A percentile compares a stretch with the other conserved stretches of the same genome.
These are phyloP conservation scores for Fusarium keratoplasticum DNA, from an alignment of 2,329 filamentous ascomycete species.

Conservation along the genomic window DNA sequence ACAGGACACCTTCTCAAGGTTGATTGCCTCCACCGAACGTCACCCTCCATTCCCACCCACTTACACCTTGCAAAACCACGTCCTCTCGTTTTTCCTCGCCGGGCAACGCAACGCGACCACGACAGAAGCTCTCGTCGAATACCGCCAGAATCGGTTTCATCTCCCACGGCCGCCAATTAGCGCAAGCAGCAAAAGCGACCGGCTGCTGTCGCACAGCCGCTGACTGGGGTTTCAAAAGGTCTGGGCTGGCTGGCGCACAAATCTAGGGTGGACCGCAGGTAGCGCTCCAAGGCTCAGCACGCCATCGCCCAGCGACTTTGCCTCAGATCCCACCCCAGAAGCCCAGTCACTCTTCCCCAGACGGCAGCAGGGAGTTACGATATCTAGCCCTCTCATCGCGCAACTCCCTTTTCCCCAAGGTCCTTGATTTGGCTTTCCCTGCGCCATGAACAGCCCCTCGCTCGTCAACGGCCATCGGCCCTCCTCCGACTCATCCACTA, in stretches of 20 bases:
- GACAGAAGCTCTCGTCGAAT: conserved; percentile 6
- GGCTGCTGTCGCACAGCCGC: conserved; percentile 22
- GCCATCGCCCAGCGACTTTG: conserved; percentile 45
- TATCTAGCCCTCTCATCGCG: conserved; percentile 46
- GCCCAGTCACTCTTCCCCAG: conserved; percentile 37
- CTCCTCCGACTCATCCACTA: conserved; percentile 32
- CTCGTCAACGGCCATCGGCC: conserved; percentile 43
- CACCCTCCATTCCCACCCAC: conserved; percentile 21
- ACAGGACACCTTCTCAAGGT: conserved; percentile 14
- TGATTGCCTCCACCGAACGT: conserved; percentile 33
- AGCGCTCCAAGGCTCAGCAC: conserved; percentile 39
- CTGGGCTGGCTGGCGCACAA: conserved; percentile 23
- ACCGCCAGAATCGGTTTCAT: conserved; percentile 14
- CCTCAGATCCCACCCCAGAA: conserved; percentile 40
- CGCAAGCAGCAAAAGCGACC: conserved; percentile 19
- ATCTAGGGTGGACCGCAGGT: conserved; percentile 35
- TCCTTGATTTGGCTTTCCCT: conserved; percentile 28
- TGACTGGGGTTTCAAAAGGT: conserved; percentile 32
- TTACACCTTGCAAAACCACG: conserved; percentile 8
- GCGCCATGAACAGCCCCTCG: conserved; percentile 42
- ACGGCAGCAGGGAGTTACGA: conserved; percentile 41
- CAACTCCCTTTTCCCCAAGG: conserved; percentile 38
- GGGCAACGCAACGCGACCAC: neutral
- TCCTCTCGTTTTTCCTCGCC: neutral
- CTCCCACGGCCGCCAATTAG: conserved; percentile 31